A percentile compares a stretch with the other conserved stretches of the same genome.
Evolutionary conservation across 768 basidiomycete species (phyloP).

Genomic region (Holtermanniella nyarrowii): DNA sequence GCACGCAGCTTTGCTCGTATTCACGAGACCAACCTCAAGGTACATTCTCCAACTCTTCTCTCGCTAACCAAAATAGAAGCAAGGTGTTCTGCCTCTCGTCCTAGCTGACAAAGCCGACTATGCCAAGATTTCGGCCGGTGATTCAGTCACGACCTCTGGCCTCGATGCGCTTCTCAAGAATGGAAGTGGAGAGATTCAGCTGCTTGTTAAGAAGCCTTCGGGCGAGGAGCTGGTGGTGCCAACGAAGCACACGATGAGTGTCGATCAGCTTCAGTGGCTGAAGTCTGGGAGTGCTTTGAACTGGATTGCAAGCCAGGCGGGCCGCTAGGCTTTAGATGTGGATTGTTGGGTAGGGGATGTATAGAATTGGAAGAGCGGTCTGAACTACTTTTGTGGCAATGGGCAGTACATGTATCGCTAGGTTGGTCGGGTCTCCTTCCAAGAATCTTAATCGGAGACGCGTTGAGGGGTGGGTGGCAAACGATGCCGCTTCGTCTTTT

Average conservation of each 20-base stretch:
- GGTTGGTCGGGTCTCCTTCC: no score
- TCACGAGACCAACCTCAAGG: constrained; percentile 95
- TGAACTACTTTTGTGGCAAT: no score
- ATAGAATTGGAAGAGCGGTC: no score
- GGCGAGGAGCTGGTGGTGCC: constrained; percentile 59
- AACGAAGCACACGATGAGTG: constrained; percentile 80
- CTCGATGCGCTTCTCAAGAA: constrained; percentile 51
- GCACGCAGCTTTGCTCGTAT: constrained; percentile 95
- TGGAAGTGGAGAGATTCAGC: constrained; percentile 34
- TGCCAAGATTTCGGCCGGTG: constrained; percentile 62
- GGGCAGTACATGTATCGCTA: no score
- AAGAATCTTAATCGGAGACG: no score
- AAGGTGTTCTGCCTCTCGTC: constrained; percentile 94
- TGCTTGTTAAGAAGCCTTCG: constrained; percentile 58
- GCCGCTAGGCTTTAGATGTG: no score
- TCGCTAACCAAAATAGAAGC: constrained; percentile 55
- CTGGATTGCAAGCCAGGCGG: constrained; percentile 48
- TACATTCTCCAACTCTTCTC: constrained; percentile 34
- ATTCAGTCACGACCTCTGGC: constrained; percentile 73
- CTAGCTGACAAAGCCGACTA: constrained; percentile 81
- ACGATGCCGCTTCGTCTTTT: no score
- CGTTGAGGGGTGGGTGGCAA: no score
- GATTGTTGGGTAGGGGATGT: no score
- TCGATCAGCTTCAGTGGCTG: constrained; percentile 84
- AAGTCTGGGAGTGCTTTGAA: constrained; percentile 81